Percentiles rank a stretch among this genome's conserved stretches.
phyloP scores from a whole-genome alignment of 2,329 filamentous ascomycete genomes.

The Beauveria caledonica region DNA sequence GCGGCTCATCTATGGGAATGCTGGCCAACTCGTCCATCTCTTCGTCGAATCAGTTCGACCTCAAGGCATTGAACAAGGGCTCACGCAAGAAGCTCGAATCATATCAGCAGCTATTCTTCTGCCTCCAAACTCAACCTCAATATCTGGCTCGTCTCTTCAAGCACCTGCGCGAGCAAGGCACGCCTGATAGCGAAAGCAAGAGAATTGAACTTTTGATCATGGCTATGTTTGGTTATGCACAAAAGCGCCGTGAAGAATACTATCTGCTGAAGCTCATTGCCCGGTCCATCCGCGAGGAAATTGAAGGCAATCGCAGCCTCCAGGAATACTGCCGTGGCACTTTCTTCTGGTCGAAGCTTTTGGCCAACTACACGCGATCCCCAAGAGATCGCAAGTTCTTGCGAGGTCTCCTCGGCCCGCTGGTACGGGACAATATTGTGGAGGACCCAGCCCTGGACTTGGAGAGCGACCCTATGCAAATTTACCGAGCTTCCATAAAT shows the following conservation, averaged over 20 bases:
- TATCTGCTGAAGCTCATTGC: slow-evolving; percentile 85
- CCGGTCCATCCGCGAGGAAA: slow-evolving; percentile 75
- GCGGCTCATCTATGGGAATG: slow-evolving; percentile 67
- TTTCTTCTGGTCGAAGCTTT: slow-evolving; percentile 86
- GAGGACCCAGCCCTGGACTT: slow-evolving; percentile 86
- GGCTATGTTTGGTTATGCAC: slow-evolving; percentile 93
- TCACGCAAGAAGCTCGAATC: slow-evolving; percentile 91
- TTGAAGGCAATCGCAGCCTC: slow-evolving; percentile 62
- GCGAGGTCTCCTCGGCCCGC: slow-evolving; percentile 71
- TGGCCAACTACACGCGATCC: slow-evolving; percentile 80
- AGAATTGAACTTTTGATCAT: slow-evolving; percentile 89
- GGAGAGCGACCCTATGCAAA: slow-evolving; percentile 95
- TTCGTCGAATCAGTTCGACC: slow-evolving; percentile 85
- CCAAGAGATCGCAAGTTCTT: slow-evolving; percentile 89
- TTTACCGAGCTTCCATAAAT: slow-evolving; percentile 91
- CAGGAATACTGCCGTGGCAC: slow-evolving; percentile 85
- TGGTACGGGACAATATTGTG: slow-evolving; percentile 87
- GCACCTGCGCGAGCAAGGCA: slow-evolving; percentile 72
- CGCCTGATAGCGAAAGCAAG: slow-evolving; percentile 86
- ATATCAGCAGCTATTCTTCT: slow-evolving; percentile 97
- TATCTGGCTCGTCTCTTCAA: slow-evolving; percentile 87
- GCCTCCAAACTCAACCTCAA: slow-evolving; percentile 90
- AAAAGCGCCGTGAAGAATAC: slow-evolving; percentile 95
- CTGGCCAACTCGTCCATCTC: slow-evolving; percentile 82
- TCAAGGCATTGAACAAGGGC: slow-evolving; percentile 95